These are phyloP conservation scores for Cryphonectria parasitica DNA, from an alignment of 2,329 filamentous ascomycete genomes.

Conservation along the genomic window DNA sequence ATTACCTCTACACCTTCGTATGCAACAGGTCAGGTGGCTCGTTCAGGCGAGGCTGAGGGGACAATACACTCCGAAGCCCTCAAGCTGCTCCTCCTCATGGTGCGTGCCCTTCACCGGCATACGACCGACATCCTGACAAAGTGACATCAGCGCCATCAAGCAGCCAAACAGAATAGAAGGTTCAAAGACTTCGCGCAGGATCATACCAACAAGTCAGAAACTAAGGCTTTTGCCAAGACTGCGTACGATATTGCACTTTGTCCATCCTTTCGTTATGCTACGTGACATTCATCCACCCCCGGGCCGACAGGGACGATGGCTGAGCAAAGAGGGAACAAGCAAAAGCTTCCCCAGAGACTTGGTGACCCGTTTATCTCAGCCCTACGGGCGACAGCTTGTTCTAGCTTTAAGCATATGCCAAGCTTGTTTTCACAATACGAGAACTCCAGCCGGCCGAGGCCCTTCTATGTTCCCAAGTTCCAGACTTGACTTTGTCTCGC, in stretches of 20 bases:
- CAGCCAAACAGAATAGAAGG: background rate
- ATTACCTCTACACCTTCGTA: background rate
- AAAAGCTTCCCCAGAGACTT: background rate
- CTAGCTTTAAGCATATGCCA: constrained; percentile 9
- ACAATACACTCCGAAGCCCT: constrained; percentile 12
- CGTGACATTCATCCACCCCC: constrained; percentile 17
- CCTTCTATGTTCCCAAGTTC: background rate
- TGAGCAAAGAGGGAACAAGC: constrained; percentile 14
- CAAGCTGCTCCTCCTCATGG: too few relatives aligned
- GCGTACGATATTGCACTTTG: background rate
- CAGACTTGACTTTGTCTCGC: background rate
- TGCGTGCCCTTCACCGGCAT: constrained; percentile 1
- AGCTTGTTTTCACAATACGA: constrained; percentile 4
- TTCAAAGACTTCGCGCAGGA: too few relatives aligned
- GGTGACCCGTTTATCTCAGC: constrained; percentile 11
- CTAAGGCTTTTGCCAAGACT: background rate
- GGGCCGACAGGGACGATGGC: constrained; percentile 15
- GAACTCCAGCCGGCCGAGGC: background rate
- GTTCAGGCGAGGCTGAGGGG: constrained; percentile 18
- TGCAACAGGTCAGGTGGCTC: constrained; percentile 2
- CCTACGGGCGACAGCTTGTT: background rate
- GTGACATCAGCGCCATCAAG: constrained; percentile 6
- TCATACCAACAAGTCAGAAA: background rate
- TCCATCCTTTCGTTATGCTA: constrained; percentile 10
- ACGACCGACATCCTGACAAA: constrained; percentile 1